Conservation (phyloP, 208 protist genomes). For the Angomonas desouzai region DNA sequence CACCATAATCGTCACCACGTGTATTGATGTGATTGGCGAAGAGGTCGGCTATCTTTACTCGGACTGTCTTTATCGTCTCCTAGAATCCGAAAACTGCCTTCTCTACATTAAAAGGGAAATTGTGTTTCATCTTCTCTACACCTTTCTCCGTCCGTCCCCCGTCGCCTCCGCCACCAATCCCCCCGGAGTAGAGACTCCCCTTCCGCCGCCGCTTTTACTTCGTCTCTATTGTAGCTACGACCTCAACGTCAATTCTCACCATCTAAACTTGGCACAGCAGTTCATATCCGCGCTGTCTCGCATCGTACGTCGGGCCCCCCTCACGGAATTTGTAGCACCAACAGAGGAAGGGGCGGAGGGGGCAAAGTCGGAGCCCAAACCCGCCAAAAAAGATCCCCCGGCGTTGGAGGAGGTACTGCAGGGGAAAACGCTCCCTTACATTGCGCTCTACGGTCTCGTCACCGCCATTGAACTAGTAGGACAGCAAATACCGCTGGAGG, state of each 20-base stretch:
- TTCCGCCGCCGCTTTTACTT: constrained; percentile 46
- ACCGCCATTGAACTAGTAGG: constrained; percentile 54
- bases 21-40: constrained; percentile 32
- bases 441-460: constrained; percentile 73
- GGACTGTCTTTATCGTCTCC: constrained; percentile 85
- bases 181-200: too few relatives aligned
- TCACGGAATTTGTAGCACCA: constrained; percentile 20
- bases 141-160: constrained; percentile 36
- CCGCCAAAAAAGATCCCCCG: constrained; percentile 1
- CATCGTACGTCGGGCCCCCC: constrained; percentile 67
- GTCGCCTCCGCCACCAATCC: neutral
- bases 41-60: constrained; percentile 93
- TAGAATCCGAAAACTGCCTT: constrained; percentile 89
- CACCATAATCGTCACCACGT: constrained; percentile 65
- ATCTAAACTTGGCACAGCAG: constrained; percentile 81
- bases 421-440: constrained; percentile 41
- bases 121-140: constrained; percentile 69
- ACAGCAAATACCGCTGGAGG: constrained; percentile 47
- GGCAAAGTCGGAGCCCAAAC: neutral
- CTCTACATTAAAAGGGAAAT: constrained; percentile 85
- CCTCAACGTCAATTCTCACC: constrained; percentile 71
- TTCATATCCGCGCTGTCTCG: constrained; percentile 64
- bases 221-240: constrained; percentile 74
- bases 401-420: constrained; percentile 25
- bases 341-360: constrained; percentile 6